Evolutionary conservation across 2,329 filamentous ascomycete genomes (phyloP).

Genomic region (Diaporthe velutina): DNA sequence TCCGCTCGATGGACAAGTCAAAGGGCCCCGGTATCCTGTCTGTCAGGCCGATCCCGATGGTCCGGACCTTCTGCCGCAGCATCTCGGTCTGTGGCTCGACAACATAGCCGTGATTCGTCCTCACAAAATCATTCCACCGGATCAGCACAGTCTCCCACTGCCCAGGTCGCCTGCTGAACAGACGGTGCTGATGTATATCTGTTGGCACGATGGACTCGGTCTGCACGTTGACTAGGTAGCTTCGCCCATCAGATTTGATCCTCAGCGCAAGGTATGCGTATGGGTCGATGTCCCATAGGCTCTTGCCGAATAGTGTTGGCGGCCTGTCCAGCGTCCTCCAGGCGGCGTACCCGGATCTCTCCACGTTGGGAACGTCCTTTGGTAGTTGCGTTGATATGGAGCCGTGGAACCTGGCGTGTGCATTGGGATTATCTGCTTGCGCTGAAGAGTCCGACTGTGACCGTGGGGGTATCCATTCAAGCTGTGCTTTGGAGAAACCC

Average conservation of each 20-base stretch:
- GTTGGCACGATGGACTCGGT: constrained; percentile 93
- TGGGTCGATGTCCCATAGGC: constrained; percentile 90
- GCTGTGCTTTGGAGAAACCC: constrained; percentile 80
- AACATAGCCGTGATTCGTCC: constrained; percentile 92
- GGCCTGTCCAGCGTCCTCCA: constrained; percentile 86
- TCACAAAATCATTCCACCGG: constrained; percentile 91
- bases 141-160: constrained; percentile 97
- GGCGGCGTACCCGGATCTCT: constrained; percentile 88
- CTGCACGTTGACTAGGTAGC: constrained; percentile 96
- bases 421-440: constrained; percentile 49
- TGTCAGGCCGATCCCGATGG: constrained; percentile 88
- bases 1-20: constrained; percentile 84
- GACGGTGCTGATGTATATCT: constrained; percentile 94
- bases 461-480: constrained; percentile 71
- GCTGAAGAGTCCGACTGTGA: constrained; percentile 40
- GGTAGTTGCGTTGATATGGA: constrained; percentile 90
- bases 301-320: constrained; percentile 85
- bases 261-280: constrained; percentile 90
- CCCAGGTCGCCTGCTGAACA: constrained; percentile 83
- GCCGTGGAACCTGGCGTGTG: constrained; percentile 87
- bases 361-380: constrained; percentile 76
- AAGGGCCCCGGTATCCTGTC: constrained; percentile 91
- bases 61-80: constrained; percentile 86
- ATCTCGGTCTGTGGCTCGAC: constrained; percentile 95
- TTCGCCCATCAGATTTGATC: constrained; percentile 89